Conservation (phyloP, 176 grass and related monocot species). For the Triticum turgidum region DNA sequence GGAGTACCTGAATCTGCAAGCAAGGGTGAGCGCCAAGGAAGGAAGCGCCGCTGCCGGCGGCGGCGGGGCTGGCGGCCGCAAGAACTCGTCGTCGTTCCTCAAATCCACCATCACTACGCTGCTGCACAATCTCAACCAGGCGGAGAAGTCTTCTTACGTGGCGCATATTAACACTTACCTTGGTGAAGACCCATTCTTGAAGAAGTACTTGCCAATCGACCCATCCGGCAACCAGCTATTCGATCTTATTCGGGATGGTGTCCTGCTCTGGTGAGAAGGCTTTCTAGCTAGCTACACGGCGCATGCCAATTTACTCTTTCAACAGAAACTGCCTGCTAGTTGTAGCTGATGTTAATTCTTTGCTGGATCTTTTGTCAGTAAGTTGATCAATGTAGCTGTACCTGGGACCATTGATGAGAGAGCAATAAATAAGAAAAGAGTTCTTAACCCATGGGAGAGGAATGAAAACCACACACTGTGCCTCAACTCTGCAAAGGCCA, state of each 20-base stretch:
- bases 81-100: slow-evolving; percentile 80
- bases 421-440: slow-evolving; percentile 97
- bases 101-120: slow-evolving; percentile 84
- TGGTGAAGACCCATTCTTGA: slow-evolving; percentile 78
- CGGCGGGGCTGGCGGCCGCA: slow-evolving; percentile 16
- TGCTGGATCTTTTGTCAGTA: slow-evolving; percentile 60
- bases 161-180: slow-evolving; percentile 95
- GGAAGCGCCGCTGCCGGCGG: background rate
- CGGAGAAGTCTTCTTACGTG: slow-evolving; percentile 92
- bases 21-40: slow-evolving; percentile 52
- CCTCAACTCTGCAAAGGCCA: slow-evolving; percentile 99
- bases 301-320: slow-evolving; percentile 15
- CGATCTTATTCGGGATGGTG: slow-evolving; percentile 81
- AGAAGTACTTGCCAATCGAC: slow-evolving; percentile 89
- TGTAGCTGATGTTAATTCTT: slow-evolving; percentile 31
- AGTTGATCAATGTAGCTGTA: slow-evolving; percentile 97
- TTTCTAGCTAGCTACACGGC: slow-evolving; percentile 21
- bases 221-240: slow-evolving; percentile 75
- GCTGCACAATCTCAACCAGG: slow-evolving; percentile 90
- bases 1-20: slow-evolving; percentile 84
- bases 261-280: slow-evolving; percentile 80
- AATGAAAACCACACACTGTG: slow-evolving; percentile 99
- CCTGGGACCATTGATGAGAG: slow-evolving; percentile 98
- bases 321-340: slow-evolving; percentile 23
- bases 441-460: slow-evolving; percentile 97